Conservation (phyloP, 2,329 filamentous ascomycete genomes). For the Amesomyces nigricolor region DNA sequence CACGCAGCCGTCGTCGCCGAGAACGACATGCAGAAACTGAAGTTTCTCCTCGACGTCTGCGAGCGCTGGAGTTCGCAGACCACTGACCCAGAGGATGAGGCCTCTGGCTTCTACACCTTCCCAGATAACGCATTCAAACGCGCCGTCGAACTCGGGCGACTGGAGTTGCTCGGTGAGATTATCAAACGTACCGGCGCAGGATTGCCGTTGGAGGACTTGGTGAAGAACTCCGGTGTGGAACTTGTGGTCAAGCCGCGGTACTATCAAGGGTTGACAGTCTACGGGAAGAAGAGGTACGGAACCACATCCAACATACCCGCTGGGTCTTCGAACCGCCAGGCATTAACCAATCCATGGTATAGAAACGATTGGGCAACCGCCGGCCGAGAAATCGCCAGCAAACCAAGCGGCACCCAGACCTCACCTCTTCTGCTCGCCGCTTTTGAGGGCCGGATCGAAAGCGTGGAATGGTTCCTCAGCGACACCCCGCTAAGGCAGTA, state of each 20-base stretch:
- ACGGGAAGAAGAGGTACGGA: slow-evolving; percentile 60
- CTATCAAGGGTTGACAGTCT: slow-evolving; percentile 72
- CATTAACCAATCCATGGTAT: background rate
- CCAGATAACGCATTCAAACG: slow-evolving; percentile 37
- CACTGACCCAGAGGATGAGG: slow-evolving; percentile 33
- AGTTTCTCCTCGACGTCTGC: slow-evolving; percentile 51
- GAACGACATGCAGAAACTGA: slow-evolving; percentile 50
- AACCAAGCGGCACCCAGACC: slow-evolving; percentile 37
- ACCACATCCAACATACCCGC: background rate
- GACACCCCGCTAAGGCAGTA: slow-evolving; percentile 65
- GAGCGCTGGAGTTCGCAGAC: slow-evolving; percentile 40
- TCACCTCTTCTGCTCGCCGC: slow-evolving; percentile 60
- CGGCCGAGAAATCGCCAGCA: slow-evolving; percentile 43
- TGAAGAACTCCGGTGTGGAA: slow-evolving; percentile 60
- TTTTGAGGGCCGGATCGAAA: slow-evolving; percentile 52
- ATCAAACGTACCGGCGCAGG: slow-evolving; percentile 63
- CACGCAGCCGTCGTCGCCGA: slow-evolving; percentile 37
- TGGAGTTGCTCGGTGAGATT: slow-evolving; percentile 54
- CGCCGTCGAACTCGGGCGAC: slow-evolving; percentile 45
- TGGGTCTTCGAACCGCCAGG: background rate
- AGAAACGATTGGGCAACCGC: slow-evolving; percentile 66
- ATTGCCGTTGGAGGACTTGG: slow-evolving; percentile 61
- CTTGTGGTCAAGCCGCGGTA: slow-evolving; percentile 59
- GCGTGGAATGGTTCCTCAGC: slow-evolving; percentile 71
- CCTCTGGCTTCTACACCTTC: slow-evolving; percentile 35